Evolutionary conservation across 2,329 filamentous ascomycete species (phyloP), one percentile per base, ranked within the genome.

Genomic region (Botryosphaeria agaves): DNA sequence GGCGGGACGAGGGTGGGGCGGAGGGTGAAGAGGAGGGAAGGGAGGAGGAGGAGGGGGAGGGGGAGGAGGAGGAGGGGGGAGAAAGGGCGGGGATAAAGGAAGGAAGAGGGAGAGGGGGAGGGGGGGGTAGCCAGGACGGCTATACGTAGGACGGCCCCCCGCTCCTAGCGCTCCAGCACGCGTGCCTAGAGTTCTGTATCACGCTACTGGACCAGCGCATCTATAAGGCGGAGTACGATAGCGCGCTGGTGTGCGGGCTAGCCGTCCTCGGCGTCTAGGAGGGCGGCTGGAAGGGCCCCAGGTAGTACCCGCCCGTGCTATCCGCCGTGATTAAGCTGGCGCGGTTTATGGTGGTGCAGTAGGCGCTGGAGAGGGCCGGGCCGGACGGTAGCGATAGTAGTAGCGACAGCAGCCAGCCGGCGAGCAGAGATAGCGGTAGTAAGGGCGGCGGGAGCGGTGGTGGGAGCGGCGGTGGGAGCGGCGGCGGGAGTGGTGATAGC

Each of bases 221-320:
- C 12, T 31, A 31, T 7, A 24, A 29, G 11, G 36, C 25, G 23
- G 35, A 41, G 32, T 43, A 42, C 23, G 34, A 42, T 20, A 40
- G 32, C 32, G 28, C 32, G 26, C 38, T 43, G 16, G 41, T 41
- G 14, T 39, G 30, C 25, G 30, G 28, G 26, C 37, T 43, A 18
- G 39, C 41, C 8, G 33, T 41, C 15, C 36, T 44, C n/a, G 38
- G 42, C 12, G 31, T 44, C n/a, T 36, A 39, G 9, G 32, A 37
- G 17, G 31, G 27, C 8, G 36, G 34, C 2, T 41, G 27, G 33
- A 36, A 36, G 20, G 42, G 34, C 12, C 31, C 34, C 11, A 33
- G 39, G 26, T 24, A 26, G 35, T 41, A 40, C 30, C 34, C 28
- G 21, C 30, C 34, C n/a, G 33, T 38, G 16, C 37, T 43, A 18